These are phyloP conservation scores for Medicago arabica DNA, from an alignment of 306 rosid genomes.

Conservation along the genomic window DNA sequence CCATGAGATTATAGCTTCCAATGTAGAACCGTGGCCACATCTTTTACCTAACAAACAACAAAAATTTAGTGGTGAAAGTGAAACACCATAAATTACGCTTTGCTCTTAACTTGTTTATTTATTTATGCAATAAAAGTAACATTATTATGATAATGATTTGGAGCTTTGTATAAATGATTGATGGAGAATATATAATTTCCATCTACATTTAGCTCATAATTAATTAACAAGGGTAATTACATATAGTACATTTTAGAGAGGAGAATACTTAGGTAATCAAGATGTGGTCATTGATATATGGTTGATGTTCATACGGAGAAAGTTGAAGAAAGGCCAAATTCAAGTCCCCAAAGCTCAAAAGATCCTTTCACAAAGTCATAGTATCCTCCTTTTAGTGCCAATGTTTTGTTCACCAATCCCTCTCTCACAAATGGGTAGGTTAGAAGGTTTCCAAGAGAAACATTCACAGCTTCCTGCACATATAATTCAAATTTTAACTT, in stretches of 20 bases:
- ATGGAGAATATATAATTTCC: slow-evolving; percentile 35
- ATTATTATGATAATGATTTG: neutral
- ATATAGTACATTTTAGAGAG: slow-evolving; percentile 52
- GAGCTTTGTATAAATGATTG: neutral
- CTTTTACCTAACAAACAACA: slow-evolving; percentile 82
- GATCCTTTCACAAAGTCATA: slow-evolving; percentile 85
- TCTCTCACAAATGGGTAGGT: slow-evolving; percentile 95
- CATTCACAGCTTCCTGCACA: slow-evolving; percentile 91
- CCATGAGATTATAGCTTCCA: slow-evolving; percentile 92
- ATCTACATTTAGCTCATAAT: slow-evolving; percentile 38
- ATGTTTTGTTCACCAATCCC: slow-evolving; percentile 81
- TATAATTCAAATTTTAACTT: slow-evolving; percentile 26
- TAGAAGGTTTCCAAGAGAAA: slow-evolving; percentile 83
- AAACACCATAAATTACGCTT: slow-evolving; percentile 33
- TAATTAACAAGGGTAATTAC: slow-evolving; percentile 32
- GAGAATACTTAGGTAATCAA: slow-evolving; percentile 58
- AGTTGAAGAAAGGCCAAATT: slow-evolving; percentile 72
- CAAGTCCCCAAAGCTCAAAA: slow-evolving; percentile 93
- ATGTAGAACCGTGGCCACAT: slow-evolving; percentile 97
- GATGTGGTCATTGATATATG: slow-evolving; percentile 54
- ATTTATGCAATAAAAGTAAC: neutral
- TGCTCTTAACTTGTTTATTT: slow-evolving; percentile 1
- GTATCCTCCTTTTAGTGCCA: slow-evolving; percentile 81
- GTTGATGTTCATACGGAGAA: slow-evolving; percentile 86
- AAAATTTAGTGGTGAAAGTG: slow-evolving; percentile 54